Percentiles rank a stretch among this genome's conserved stretches.
These are phyloP conservation scores for Pelargonium cotyledonis DNA, from an alignment of 441 rosid genomes.

Conservation along the genomic window DNA sequence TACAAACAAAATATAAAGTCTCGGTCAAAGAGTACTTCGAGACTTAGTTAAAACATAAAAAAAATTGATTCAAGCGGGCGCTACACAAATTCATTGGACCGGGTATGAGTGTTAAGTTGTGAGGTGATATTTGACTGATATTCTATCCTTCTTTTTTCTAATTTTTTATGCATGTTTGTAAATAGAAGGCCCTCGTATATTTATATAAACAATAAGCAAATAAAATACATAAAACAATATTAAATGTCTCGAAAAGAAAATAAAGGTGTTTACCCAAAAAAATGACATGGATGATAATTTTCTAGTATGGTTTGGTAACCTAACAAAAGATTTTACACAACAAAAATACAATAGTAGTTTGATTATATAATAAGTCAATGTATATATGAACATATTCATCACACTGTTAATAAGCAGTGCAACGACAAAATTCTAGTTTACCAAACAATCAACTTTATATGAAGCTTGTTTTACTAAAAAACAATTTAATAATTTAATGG, in stretches of 20 bases:
- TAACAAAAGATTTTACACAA: not conserved
- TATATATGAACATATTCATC: too few relatives aligned
- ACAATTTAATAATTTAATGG: not conserved
- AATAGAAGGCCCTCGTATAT: not conserved
- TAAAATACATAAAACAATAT: not conserved
- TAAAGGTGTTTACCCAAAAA: not conserved
- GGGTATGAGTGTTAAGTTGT: too few relatives aligned
- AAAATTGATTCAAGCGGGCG: too few relatives aligned
- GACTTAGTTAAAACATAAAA: too few relatives aligned
- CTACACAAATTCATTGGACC: too few relatives aligned
- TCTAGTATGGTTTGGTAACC: constrained; percentile 4
- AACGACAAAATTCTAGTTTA: too few relatives aligned
- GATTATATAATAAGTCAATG: not conserved
- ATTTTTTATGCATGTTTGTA: not conserved
- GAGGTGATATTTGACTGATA: too few relatives aligned
- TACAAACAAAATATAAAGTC: too few relatives aligned
- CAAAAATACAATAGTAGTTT: not conserved
- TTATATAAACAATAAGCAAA: not conserved
- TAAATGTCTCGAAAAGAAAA: not conserved
- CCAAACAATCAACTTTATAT: too few relatives aligned
- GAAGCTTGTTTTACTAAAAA: not conserved
- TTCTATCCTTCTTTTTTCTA: too few relatives aligned
- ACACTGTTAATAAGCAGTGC: too few relatives aligned
- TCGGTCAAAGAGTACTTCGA: too few relatives aligned
- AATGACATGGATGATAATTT: not conserved